Evolutionary conservation across 2,329 filamentous ascomycete species (phyloP), one percentile per base, ranked within the genome.

Genomic region (Cytospora leucostoma): DNA sequence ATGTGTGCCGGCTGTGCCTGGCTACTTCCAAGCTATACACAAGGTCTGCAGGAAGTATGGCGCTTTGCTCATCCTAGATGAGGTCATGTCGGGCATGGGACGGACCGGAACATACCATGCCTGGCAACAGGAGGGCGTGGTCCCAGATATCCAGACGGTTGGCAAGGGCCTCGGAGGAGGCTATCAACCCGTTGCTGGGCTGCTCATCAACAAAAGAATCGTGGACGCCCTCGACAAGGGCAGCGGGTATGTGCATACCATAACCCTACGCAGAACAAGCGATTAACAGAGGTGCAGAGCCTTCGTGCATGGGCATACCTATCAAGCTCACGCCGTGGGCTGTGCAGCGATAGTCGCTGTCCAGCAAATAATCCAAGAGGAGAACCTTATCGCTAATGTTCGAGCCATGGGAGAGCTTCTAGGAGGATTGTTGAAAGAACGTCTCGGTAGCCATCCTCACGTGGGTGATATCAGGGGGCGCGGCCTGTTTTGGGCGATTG

Each of bases 51-150:
- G 82, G 27, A 80, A 79, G 61, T 75, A 87, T 62, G 82, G 81
- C 2, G 80, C 82, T 0, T 76, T 88, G 2, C 75, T 87, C 6
- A 78, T 85, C n/a, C 66, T 85, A 0, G 84, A 86, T 61, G 82
- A 86, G 71, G 82, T 92, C 64, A 92, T 92, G 88, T 88, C 83
- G 56, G 88, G 88, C 11, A 84, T 85, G 74, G 87, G 87, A 3
- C 80, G 87, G 3, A 82, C 80, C 0, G 87, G 86, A 0, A 84
- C 78, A 7, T 74, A 90, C 68, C 83, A 90, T 73, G 84, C 86
- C 0, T 90, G 84, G 82, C 79, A 89, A 69, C 81, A 87, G 54
- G 82, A 88, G 56, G 77, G 78, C n/a, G 75, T 84, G 1, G 76
- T 76, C 1, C 84, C 84, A 0, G 87, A 90, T 71, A 80, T 90